Conservation (phyloP, 192 early-diverging fungal species). For the Irineochytrium annulatum region DNA sequence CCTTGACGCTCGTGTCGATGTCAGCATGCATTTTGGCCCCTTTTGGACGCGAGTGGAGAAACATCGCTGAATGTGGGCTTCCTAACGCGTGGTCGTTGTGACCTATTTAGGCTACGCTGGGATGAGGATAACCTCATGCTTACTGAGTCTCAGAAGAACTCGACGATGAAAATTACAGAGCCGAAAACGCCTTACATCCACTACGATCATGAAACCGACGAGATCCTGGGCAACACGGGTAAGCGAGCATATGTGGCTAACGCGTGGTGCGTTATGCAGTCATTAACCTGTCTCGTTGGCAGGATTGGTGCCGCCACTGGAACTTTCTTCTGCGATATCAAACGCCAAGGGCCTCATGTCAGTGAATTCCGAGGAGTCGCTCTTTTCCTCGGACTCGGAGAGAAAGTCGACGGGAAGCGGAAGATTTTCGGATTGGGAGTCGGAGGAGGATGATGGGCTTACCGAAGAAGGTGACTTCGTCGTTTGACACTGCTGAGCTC, state of each 20-base stretch:
- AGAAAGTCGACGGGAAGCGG: not conserved
- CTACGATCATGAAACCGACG: constrained; percentile 78
- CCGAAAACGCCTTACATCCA: constrained; percentile 94
- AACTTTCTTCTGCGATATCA: constrained; percentile 1
- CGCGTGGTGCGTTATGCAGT: not conserved
- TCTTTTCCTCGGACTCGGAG: constrained; percentile 3
- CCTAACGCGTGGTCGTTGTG: not conserved
- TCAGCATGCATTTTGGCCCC: not conserved
- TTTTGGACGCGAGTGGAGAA: not conserved
- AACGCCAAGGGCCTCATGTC: constrained; percentile 1
- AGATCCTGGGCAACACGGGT: constrained; percentile 56
- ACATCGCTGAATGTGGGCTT: not conserved
- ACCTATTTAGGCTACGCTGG: constrained; percentile 3
- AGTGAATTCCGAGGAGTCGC: not conserved
- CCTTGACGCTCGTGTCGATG: not conserved
- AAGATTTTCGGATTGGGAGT: constrained; percentile 20
- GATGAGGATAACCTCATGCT: constrained; percentile 81
- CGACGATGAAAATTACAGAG: constrained; percentile 96
- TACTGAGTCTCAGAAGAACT: constrained; percentile 82
- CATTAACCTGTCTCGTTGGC: not conserved
- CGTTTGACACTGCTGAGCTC: not conserved
- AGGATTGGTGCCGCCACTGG: constrained; percentile 17
- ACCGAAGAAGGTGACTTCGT: constrained; percentile 23
- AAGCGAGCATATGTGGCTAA: not conserved
- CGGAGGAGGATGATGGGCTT: constrained; percentile 26